Conservation (phyloP, 176 grass and related monocot species). For the Paspalum vaginatum region DNA sequence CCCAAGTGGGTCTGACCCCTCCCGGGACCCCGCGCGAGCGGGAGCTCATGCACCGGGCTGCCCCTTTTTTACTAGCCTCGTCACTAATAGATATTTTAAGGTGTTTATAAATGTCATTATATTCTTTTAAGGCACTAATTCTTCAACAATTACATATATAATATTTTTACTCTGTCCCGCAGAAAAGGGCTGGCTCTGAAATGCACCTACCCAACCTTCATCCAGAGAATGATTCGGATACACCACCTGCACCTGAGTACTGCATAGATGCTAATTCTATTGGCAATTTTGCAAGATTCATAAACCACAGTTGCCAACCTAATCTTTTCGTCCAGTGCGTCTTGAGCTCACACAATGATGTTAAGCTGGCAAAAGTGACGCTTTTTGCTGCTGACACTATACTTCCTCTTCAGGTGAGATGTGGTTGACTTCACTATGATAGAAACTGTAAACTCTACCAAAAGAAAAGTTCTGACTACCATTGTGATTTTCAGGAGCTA, state of each 20-base stretch:
- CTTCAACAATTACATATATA: background rate
- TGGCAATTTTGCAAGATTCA: conserved; percentile 87
- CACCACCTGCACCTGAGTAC: conserved; percentile 61
- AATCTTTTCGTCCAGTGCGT: conserved; percentile 93
- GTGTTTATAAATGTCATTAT: background rate
- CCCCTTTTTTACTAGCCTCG: background rate
- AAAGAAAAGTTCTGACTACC: background rate
- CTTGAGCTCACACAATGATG: conserved; percentile 75
- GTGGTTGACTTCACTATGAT: background rate
- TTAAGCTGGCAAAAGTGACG: conserved; percentile 79
- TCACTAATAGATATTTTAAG: background rate
- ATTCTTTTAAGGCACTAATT: conserved; percentile 11
- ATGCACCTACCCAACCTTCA: conserved; percentile 49
- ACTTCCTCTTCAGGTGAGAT: conserved; percentile 80
- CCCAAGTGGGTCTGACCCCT: no score
- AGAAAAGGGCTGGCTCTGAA: conserved; percentile 78
- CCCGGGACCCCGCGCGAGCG: no score
- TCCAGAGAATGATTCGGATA: conserved; percentile 60
- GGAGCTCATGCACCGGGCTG: no score
- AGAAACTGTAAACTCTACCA: background rate
- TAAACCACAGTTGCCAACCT: conserved; percentile 91
- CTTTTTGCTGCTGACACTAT: conserved; percentile 95
- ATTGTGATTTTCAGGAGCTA: conserved; percentile 59
- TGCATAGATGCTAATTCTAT: conserved; percentile 75
- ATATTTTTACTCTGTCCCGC: conserved; percentile 2